Base-by-base conservation (phyloP, 2,329 filamentous ascomycete species). In the Cladophialophora bantiana region DNA sequence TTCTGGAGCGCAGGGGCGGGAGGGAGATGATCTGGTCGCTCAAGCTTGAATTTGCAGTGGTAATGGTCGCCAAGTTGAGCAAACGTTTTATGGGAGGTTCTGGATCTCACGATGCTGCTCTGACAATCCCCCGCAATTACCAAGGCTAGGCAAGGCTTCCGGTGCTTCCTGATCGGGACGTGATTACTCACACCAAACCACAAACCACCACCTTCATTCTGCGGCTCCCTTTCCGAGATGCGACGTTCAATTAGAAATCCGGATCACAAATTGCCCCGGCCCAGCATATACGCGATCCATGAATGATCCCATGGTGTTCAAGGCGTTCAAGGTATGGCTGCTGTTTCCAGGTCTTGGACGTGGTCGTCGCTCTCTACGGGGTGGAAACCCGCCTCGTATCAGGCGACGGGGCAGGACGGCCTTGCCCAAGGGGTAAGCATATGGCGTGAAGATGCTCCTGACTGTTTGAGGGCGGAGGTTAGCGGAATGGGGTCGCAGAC, bases 161-260 rank as follows among this genome's bases (percentile, higher is more conserved):
- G 26, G 26, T 26, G 26, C 18, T 42, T 54, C 50, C 62, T 26
- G 15, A 53, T 36, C 13, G n/a, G 40, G 62, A 52, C 26, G 18
- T 31, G 62, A 59, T 59, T 65, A 59, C 62, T 65, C 48, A 59
- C 42, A 57, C 50, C 52, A 20, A 36, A 26, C 59, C 45, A 50
- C 26, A n/a, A 50, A 10, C 45, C 45, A 50, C 9, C n/a, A 48
- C 15, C 42, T 3, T 13, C 26, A 31, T 50, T 31, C 18, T 26
- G 26, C 20, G 45, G 45, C 45, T 13, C 18, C 2, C 45, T 31
- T 26, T 26, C 45, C 20, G n/a, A 12, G 13, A 18, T 50, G 10
- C 20, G 45, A 50, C 45, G 45, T 50, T 26, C 20, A 50, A 50
- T 50, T 50, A 50, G 45, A 50, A 50, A 50, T 50, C 45, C 20